Evolutionary conservation across 176 grass and related monocot genomes (phyloP).

Genomic region (Aegilops bicornis): DNA sequence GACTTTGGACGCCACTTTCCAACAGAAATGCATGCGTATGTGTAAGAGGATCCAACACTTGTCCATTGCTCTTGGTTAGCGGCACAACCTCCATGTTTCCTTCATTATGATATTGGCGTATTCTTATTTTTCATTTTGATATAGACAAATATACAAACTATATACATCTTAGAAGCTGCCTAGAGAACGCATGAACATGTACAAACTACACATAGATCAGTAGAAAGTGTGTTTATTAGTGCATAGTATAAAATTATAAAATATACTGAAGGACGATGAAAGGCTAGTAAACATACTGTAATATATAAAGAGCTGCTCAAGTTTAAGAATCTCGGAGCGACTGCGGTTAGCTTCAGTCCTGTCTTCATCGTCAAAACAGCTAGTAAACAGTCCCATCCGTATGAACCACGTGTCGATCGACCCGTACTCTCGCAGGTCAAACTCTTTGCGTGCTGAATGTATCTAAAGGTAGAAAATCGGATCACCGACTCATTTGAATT

Average conservation of each 20-base stretch:
- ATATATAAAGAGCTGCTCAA: not conserved
- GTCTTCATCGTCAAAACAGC: not conserved
- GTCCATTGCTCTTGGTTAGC: not conserved
- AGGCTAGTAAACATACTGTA: not conserved
- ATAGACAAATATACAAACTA: not conserved
- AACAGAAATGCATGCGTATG: not conserved
- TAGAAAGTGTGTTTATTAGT: not conserved
- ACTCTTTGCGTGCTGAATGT: not conserved
- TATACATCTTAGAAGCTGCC: not conserved
- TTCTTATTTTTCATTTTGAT: not conserved
- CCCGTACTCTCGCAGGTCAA: not conserved
- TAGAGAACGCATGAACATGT: no score
- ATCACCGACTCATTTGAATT: not conserved
- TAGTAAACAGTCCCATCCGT: not conserved
- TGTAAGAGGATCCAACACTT: not conserved
- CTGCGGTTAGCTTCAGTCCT: no score
- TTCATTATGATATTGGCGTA: not conserved
- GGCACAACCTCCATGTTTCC: not conserved
- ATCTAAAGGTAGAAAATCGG: not conserved
- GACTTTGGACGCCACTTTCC: not conserved
- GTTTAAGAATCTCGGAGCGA: not conserved
- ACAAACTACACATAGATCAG: not conserved
- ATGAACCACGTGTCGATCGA: not conserved
- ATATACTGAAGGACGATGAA: not conserved
- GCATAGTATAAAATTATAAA: not conserved